Evolutionary conservation across 805 yeast genomes (phyloP), one percentile per base, ranked within the genome.

Genomic region (Priceomyces fermenticarens): DNA sequence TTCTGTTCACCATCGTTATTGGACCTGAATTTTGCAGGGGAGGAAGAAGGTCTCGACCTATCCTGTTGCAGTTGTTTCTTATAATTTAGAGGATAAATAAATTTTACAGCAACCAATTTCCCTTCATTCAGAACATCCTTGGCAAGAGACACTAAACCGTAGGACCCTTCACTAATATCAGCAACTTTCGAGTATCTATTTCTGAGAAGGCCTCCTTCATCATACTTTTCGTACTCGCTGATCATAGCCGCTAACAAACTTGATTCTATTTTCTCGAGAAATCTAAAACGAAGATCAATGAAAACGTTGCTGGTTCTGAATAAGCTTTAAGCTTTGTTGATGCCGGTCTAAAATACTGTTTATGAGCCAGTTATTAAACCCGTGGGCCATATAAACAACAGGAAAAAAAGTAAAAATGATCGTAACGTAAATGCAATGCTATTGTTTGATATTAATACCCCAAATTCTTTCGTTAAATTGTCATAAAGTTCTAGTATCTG

Each of bases 81-180:
- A 42, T 70, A 67, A 32, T 76, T 77, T 16, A 75, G 55, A 14
- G 86, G 83, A 51, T 80, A 83, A 41, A 89, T 83, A 58, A 86
- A 87, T 64, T 91, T 90, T 45, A 91, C 80, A 2, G 97, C 98
- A 23, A 86, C 95, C 36, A 85, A 63, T 41, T 70, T 66, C 46
- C 70, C 54, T 25, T 58, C 51, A 25, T 57, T 44, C 30, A 68
- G 63, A 17, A 73, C 71, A 60, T 91, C 96, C 53, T 80, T 81
- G 8, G 96, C 97, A 17, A 91, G 72, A 2, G 95, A 81, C 7
- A 91, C 98, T 35, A 85, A 77, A 38, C 98, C 98, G 62, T 88
- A 91, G 0, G 97, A 88, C 25, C 98, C 98, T 60, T 88, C 90
- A 56, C 90, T 87, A 44, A 91, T 78, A 55, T 82, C 87, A 43